Percentiles rank a stretch among this genome's conserved stretches.
These are phyloP conservation scores for Aquilaria malaccensis DNA, from an alignment of 345 rosid genomes.

Conservation along the genomic window DNA sequence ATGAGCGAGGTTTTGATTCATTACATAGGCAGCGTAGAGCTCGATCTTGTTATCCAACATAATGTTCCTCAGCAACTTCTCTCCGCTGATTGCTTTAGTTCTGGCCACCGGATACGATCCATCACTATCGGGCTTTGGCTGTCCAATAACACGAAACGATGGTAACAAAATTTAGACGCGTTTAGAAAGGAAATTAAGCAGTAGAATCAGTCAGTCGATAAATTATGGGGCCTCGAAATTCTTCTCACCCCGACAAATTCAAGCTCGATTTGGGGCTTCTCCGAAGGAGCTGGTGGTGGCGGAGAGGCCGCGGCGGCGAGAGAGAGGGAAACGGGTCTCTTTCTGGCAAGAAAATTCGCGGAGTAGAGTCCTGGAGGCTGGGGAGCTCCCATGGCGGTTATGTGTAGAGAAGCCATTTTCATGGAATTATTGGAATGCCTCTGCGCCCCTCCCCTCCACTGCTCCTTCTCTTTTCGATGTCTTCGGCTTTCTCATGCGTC, in stretches of 20 bases:
- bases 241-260: conserved; percentile 54
- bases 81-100: conserved; percentile 65
- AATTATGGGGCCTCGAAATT: background rate
- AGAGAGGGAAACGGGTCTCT: conserved; percentile 16
- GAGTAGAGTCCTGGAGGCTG: conserved; percentile 17
- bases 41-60: conserved; percentile 80
- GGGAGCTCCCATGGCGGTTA: conserved; percentile 10
- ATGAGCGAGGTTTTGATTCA: background rate
- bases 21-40: conserved; percentile 79
- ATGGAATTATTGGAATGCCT: too few species aligned
- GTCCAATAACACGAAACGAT: conserved; percentile 12
- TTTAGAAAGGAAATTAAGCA: background rate
- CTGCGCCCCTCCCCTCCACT: background rate
- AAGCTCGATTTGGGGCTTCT: conserved; percentile 64
- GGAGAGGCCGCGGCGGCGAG: conserved; percentile 23
- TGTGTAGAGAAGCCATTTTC: conserved; percentile 37
- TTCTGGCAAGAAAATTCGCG: conserved; percentile 4
- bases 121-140: conserved; percentile 63
- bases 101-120: conserved; percentile 61
- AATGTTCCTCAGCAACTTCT: conserved; percentile 67
- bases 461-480: too few species aligned
- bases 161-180: background rate
- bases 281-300: conserved; percentile 21
- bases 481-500: too few species aligned
- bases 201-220: conserved; percentile 4